phyloP scores from a whole-genome alignment of 129 eudicot species.

The Lactuca saligna region DNA sequence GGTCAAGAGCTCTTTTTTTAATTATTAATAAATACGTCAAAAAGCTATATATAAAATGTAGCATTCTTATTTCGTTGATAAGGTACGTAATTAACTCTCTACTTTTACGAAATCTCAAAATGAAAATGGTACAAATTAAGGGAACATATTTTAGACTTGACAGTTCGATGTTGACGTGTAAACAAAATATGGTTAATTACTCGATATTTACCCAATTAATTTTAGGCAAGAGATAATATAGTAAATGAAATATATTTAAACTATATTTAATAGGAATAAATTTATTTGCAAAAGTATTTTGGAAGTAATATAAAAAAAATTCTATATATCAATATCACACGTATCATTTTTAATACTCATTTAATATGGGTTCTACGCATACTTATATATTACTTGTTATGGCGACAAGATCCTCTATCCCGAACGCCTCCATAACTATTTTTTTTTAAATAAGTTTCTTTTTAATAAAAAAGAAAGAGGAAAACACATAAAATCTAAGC shows the following conservation, averaged over 20 bases:
- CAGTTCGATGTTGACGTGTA: not conserved
- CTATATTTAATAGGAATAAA: not conserved
- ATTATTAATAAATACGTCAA: too few relatives aligned
- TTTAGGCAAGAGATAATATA: not conserved
- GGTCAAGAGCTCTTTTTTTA: too few relatives aligned
- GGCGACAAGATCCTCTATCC: constrained; percentile 35
- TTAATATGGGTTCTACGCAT: constrained; percentile 9
- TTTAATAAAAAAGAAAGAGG: not conserved
- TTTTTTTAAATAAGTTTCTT: not conserved
- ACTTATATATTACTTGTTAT: constrained; percentile 13
- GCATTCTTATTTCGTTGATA: too few relatives aligned
- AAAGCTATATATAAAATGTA: too few relatives aligned
- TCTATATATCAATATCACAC: not conserved
- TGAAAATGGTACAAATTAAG: not conserved
- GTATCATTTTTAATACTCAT: not conserved
- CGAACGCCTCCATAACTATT: constrained; percentile 24
- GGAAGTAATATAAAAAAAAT: not conserved
- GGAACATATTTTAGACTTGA: not conserved
- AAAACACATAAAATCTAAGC: constrained; percentile 42
- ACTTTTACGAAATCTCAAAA: too few relatives aligned
- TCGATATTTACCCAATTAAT: not conserved
- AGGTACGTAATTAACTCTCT: not conserved
- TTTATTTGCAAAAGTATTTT: not conserved
- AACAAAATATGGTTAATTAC: too few relatives aligned
- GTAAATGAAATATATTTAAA: not conserved